These are phyloP conservation scores for Abrus precatorius DNA, from an alignment of 306 rosid genomes.

Conservation along the genomic window DNA sequence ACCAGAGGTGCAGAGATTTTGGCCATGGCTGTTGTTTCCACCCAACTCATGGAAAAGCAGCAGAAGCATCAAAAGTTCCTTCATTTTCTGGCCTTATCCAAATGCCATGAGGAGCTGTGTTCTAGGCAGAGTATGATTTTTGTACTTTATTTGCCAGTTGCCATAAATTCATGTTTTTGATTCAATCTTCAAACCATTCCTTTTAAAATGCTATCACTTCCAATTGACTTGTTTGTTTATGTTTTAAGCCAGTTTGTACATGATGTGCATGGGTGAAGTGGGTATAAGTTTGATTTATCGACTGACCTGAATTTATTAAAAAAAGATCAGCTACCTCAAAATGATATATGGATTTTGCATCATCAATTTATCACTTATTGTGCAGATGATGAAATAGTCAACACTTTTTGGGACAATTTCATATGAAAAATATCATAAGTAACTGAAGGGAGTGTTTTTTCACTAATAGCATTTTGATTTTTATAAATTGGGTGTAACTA, in stretches of 20 bases:
- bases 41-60: slow-evolving; percentile 91
- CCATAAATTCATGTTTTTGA: slow-evolving; percentile 43
- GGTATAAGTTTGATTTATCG: slow-evolving; percentile 33
- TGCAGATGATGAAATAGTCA: slow-evolving; percentile 17
- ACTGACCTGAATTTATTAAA: slow-evolving; percentile 13
- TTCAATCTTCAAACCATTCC: slow-evolving; percentile 34
- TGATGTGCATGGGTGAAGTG: slow-evolving; percentile 27
- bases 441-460: slow-evolving; percentile 15
- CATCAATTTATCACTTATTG: slow-evolving; percentile 26
- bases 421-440: background rate
- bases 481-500: background rate
- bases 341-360: background rate
- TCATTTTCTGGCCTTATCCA: slow-evolving; percentile 92
- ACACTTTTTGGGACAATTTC: slow-evolving; percentile 5
- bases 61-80: slow-evolving; percentile 89
- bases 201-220: slow-evolving; percentile 33
- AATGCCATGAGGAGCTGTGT: slow-evolving; percentile 98
- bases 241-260: slow-evolving; percentile 1
- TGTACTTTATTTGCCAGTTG: background rate
- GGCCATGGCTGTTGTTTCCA: slow-evolving; percentile 88
- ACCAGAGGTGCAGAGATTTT: slow-evolving; percentile 97
- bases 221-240: slow-evolving; percentile 26
- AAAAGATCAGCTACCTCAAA: slow-evolving; percentile 9
- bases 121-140: slow-evolving; percentile 82
- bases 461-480: slow-evolving; percentile 1